Base-by-base conservation (phyloP, 352 stramenopile species). In the Saprolegnia diclina region DNA sequence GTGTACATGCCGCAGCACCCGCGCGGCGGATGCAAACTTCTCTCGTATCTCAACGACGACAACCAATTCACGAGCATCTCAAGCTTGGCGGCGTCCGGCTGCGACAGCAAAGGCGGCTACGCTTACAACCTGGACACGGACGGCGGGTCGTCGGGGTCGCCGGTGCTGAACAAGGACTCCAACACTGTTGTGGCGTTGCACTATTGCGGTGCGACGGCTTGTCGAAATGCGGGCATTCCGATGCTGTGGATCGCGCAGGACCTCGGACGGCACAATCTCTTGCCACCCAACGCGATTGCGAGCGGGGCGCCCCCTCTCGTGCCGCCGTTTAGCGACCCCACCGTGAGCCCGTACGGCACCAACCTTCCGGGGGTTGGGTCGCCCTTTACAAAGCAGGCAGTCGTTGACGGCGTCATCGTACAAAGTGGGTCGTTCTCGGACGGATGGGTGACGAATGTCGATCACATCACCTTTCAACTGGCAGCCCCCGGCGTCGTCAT, bases 101-200 rank as follows among this genome's bases (percentile, higher is more conserved):
- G 82, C 32, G 57, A 71, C 32, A 35, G 54, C 5, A 59, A 59
- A 5, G 80, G 63, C 16, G 63, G 81, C 0, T 83, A 86, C 54
- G 76, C 77, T 45, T 90, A 90, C 73, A 88, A 79, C 42, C 79
- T 75, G 11, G 82, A 90, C 64, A 90, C 82, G 1, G 74, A 90
- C 19, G 78, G 71, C 10, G 82, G 82, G 0, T 89, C 82, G 2
- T 90, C 82, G 0, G 82, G 82, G 0, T 85, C 82, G 7, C 83
- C 83, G 0, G 80, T 91, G 3, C 63, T 91, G 10, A 80, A 78
- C 18, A 74, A 72, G 5, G 22, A 65, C 0, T 79, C 88, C 66
- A 73, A 89, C 68, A 78, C 78, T 18, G 83, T 91, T 18, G 72
- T 89, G 42, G 83, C 81, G 19, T 72, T 91, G n/a, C 79, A 91